phyloP scores from a whole-genome alignment of 805 yeast genomes.

The Yarrowia porcina region DNA sequence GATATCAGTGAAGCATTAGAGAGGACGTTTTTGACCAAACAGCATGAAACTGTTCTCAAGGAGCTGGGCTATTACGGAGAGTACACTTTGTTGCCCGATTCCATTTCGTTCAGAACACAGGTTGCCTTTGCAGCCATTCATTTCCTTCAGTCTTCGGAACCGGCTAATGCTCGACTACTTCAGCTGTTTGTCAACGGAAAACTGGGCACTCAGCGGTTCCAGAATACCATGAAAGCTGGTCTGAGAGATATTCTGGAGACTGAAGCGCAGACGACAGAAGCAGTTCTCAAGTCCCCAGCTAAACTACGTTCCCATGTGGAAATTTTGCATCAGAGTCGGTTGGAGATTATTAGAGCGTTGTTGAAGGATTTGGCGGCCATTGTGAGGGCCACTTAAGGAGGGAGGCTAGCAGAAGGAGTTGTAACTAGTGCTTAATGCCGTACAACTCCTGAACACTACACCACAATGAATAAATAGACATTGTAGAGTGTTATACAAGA shows the following conservation, averaged over 20 bases:
- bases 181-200: constrained; percentile 18
- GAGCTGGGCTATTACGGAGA: constrained; percentile 63
- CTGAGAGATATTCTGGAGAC: constrained; percentile 20
- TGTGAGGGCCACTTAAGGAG: constrained; percentile 18
- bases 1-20: constrained; percentile 54
- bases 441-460: too few relatives aligned
- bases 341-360: neutral
- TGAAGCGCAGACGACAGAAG: constrained; percentile 9
- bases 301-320: constrained; percentile 5
- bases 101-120: constrained; percentile 67
- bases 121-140: constrained; percentile 59
- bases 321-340: constrained; percentile 10
- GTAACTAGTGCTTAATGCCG: too few relatives aligned
- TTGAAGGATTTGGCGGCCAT: neutral
- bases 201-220: constrained; percentile 16
- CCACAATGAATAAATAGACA: too few relatives aligned
- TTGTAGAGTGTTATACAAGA: too few relatives aligned
- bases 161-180: neutral
- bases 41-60: constrained; percentile 48
- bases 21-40: constrained; percentile 38
- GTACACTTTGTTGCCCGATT: constrained; percentile 56
- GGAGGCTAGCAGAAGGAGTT: too few relatives aligned
- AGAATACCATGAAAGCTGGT: constrained; percentile 2
- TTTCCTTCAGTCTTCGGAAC: constrained; percentile 2
- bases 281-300: neutral